Evolutionary conservation across 1,139 yeast genomes (phyloP).

Genomic region (Arxiozyma slooffiae): DNA sequence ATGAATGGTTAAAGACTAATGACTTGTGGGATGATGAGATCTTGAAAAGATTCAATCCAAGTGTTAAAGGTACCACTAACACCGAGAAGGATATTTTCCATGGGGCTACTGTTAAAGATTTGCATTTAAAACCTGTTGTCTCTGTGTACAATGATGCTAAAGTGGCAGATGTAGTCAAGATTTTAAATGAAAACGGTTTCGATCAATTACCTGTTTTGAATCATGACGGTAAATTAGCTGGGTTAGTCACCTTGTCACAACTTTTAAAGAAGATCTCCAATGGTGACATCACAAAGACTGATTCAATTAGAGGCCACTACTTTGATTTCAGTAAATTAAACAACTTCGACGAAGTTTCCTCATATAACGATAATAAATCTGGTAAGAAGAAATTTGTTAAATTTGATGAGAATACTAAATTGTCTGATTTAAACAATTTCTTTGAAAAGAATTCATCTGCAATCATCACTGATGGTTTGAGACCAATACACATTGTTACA

Average conservation of each 20-base stretch:
- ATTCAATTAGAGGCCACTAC: conserved; percentile 54
- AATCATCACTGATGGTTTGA: conserved; percentile 66
- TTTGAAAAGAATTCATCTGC: conserved; percentile 85
- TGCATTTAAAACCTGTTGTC: conserved; percentile 74
- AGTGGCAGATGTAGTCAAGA: conserved; percentile 57
- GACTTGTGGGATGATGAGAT: conserved; percentile 53
- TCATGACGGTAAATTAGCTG: conserved; percentile 55
- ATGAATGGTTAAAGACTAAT: conserved; percentile 82
- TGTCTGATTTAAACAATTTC: conserved; percentile 62
- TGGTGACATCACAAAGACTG: conserved; percentile 49
- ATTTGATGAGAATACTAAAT: conserved; percentile 60
- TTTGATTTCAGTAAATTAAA: conserved; percentile 67
- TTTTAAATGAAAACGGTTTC: conserved; percentile 67
- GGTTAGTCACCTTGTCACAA: conserved; percentile 69
- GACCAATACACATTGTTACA: conserved; percentile 77
- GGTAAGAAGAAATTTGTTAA: conserved; percentile 60
- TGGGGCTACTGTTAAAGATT: conserved; percentile 56
- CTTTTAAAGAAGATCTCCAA: conserved; percentile 60
- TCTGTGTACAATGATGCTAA: conserved; percentile 57
- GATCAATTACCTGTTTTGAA: conserved; percentile 76
- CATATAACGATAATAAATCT: conserved; percentile 53
- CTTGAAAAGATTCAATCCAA: conserved; percentile 29
- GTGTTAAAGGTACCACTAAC: conserved; percentile 32
- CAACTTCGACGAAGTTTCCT: conserved; percentile 52
- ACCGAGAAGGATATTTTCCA: conserved; percentile 39